phyloP scores from a whole-genome alignment of 805 yeast species.

The Zygoascus flipseniorum region DNA sequence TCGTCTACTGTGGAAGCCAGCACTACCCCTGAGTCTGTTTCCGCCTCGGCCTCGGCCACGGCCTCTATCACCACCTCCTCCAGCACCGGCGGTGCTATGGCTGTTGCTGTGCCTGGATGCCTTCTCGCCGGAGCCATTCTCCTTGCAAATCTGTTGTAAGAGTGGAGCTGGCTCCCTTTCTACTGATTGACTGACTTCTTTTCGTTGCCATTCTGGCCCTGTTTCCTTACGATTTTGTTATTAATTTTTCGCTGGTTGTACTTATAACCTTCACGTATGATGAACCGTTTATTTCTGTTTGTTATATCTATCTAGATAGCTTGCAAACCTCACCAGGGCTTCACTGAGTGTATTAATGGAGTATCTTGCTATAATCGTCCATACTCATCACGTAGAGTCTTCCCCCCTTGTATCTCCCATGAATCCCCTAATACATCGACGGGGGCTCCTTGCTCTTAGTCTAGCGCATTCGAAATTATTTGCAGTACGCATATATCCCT shows the following conservation, averaged over 20 bases:
- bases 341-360: background rate
- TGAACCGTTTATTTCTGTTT: background rate
- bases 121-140: slow-evolving; percentile 7
- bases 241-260: background rate
- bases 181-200: background rate
- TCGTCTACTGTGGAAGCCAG: slow-evolving; percentile 5
- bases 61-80: slow-evolving; percentile 1
- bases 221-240: background rate
- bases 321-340: background rate
- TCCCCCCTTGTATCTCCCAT: too few relatives aligned
- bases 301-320: background rate
- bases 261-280: background rate
- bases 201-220: background rate
- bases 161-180: background rate
- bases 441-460: too few relatives aligned
- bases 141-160: slow-evolving; percentile 4
- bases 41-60: slow-evolving; percentile 4
- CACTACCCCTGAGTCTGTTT: background rate
- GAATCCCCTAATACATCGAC: too few relatives aligned
- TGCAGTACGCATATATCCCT: too few relatives aligned
- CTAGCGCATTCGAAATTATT: too few relatives aligned
- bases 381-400: too few relatives aligned
- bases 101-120: slow-evolving; percentile 2
- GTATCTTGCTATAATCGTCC: background rate
- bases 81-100: slow-evolving; percentile 5